A percentile compares a stretch with the other conserved stretches of the same genome.
phyloP scores from a whole-genome alignment of 2,329 filamentous ascomycete species.

The Lachnellula occidentalis region DNA sequence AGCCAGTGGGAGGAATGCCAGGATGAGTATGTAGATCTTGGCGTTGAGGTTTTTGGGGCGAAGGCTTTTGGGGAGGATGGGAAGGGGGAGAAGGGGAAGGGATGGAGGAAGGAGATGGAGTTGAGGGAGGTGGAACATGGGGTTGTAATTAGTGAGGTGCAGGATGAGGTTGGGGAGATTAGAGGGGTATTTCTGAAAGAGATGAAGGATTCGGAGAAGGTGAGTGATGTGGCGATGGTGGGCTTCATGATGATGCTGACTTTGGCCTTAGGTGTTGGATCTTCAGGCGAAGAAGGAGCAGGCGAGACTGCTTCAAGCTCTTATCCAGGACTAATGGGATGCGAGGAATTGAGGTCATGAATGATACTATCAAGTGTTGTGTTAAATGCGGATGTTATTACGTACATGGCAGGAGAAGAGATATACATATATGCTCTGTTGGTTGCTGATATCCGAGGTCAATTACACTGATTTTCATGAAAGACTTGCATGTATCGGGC shows the following conservation, averaged over 20 bases:
- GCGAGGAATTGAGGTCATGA: neutral
- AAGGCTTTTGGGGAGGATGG: conserved; percentile 15
- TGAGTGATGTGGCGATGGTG: conserved; percentile 4
- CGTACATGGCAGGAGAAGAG: neutral
- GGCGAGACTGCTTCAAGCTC: conserved; percentile 9
- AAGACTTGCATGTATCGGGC: neutral
- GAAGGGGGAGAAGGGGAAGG: neutral
- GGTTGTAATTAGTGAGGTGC: conserved; percentile 14
- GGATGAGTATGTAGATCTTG: conserved; percentile 23
- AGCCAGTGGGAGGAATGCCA: conserved; percentile 26
- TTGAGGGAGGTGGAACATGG: conserved; percentile 18
- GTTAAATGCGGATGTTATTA: neutral
- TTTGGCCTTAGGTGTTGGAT: conserved; percentile 13
- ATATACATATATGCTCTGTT: neutral
- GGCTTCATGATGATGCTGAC: neutral
- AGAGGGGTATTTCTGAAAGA: conserved; percentile 15
- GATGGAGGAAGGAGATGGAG: conserved; percentile 17
- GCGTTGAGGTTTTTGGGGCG: conserved; percentile 12
- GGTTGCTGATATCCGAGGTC: neutral
- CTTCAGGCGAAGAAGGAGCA: conserved; percentile 14
- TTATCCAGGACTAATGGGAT: conserved; percentile 1
- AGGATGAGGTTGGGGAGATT: conserved; percentile 20
- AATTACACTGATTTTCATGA: neutral
- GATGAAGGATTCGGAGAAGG: conserved; percentile 27
- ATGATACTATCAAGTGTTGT: neutral